Evolutionary conservation across 805 yeast genomes (phyloP).

Genomic region (Candida argentea): DNA sequence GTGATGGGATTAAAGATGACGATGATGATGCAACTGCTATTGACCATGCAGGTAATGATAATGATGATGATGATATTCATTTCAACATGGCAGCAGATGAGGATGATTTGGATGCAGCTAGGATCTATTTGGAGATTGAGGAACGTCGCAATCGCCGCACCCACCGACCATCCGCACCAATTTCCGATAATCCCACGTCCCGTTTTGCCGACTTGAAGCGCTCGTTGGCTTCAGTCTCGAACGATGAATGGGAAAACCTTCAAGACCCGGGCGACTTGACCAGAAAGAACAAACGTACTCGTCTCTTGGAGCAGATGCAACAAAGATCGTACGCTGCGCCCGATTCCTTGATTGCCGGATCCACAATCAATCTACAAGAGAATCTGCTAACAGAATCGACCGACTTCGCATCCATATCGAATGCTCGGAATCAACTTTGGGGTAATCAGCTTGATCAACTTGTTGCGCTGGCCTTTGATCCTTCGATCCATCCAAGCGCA

Average conservation of each 20-base stretch:
- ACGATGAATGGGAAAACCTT: conserved; percentile 67
- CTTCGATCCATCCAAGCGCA: conserved; percentile 19
- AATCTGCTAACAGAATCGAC: conserved; percentile 12
- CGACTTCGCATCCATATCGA: conserved; percentile 44
- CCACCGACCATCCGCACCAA: conserved; percentile 1
- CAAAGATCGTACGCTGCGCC: conserved; percentile 78
- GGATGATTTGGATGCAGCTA: conserved; percentile 74
- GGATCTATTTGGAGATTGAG: conserved; percentile 60
- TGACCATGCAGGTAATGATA: conserved; percentile 17
- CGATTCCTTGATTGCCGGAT: conserved; percentile 45
- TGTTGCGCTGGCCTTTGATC: conserved; percentile 21
- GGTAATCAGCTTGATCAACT: conserved; percentile 40
- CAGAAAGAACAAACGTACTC: conserved; percentile 58
- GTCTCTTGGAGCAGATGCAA: conserved; percentile 50
- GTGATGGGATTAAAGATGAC: conserved; percentile 11
- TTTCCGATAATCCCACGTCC: conserved; percentile 8
- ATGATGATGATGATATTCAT: conserved; percentile 17
- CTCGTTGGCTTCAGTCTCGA: conserved; percentile 45
- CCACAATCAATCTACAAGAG: no score
- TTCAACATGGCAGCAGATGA: conserved; percentile 22
- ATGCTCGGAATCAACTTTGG: conserved; percentile 54
- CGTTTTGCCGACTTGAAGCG: conserved; percentile 49
- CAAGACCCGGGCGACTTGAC: conserved; percentile 92
- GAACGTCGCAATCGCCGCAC: conserved; percentile 27
- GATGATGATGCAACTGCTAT: conserved; percentile 5